These are phyloP conservation scores for Vitis rupestris DNA, from an alignment of 164 flowering plant species.

Conservation along the genomic window DNA sequence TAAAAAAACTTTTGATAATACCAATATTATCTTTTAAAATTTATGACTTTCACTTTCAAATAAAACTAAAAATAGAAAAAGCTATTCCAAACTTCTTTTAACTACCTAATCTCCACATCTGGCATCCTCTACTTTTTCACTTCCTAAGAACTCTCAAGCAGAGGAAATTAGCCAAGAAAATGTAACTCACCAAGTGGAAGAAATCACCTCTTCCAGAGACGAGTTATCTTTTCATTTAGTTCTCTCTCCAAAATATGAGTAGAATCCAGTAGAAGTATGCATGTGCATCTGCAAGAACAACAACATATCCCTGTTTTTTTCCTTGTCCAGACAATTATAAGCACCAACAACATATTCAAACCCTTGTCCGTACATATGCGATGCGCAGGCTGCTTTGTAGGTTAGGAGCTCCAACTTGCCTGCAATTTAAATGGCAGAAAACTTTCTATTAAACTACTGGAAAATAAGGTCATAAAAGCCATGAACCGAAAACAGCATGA, in stretches of 20 bases:
- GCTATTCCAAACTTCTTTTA: neutral
- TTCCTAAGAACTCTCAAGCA: neutral
- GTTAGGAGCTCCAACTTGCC: slow-evolving; percentile 56
- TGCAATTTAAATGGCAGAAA: slow-evolving; percentile 24
- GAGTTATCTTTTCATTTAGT: neutral
- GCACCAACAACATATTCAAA: slow-evolving; percentile 44
- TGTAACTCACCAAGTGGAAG: neutral
- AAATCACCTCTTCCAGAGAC: neutral
- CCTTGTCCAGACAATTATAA: slow-evolving; percentile 22
- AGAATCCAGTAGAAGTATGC: slow-evolving; percentile 30
- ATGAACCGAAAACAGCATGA: too few species aligned
- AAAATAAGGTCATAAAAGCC: neutral
- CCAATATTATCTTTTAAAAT: too few species aligned
- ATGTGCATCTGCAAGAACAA: slow-evolving; percentile 38
- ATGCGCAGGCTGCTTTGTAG: slow-evolving; percentile 77
- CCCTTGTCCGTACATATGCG: slow-evolving; percentile 47
- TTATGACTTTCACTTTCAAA: too few species aligned
- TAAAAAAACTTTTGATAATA: too few species aligned
- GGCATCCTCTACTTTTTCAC: too few species aligned
- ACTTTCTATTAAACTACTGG: neutral
- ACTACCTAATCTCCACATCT: neutral
- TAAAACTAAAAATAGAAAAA: too few species aligned
- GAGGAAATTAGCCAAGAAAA: neutral
- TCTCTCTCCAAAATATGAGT: neutral
- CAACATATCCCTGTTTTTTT: slow-evolving; percentile 24